Conservation (phyloP, 371 early-diverging fungal genomes). For the Syncephalastrum racemosum region DNA sequence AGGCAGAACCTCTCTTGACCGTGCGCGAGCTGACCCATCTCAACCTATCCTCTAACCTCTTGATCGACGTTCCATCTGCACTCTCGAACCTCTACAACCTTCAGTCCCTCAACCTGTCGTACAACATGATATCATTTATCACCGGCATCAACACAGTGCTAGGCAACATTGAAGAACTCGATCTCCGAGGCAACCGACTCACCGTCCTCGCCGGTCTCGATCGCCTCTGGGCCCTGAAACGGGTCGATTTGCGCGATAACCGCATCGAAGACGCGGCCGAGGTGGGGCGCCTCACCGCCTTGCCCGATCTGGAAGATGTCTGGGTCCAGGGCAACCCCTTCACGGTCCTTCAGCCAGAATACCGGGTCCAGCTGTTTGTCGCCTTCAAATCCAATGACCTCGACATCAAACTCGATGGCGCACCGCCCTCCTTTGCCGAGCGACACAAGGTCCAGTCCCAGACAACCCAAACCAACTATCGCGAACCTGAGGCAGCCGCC, state of each 20-base stretch:
- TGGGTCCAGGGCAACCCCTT: conserved; percentile 68
- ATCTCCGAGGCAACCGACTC: conserved; percentile 68
- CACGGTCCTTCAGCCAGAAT: conserved; percentile 51
- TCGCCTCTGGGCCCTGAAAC: conserved; percentile 70
- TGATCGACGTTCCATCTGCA: conserved; percentile 61
- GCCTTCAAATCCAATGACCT: conserved; percentile 47
- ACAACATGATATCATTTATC: conserved; percentile 65
- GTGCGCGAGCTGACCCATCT: conserved; percentile 55
- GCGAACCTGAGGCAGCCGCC: conserved; percentile 19
- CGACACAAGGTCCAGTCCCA: conserved; percentile 28
- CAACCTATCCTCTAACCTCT: conserved; percentile 64
- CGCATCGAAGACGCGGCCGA: conserved; percentile 60
- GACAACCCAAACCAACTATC: conserved; percentile 11
- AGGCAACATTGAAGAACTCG: conserved; percentile 65
- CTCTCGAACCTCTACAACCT: conserved; percentile 58
- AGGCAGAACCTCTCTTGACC: conserved; percentile 39
- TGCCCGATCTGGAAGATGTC: conserved; percentile 60
- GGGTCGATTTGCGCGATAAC: conserved; percentile 69
- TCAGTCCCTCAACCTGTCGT: conserved; percentile 58
- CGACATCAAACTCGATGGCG: conserved; percentile 58
- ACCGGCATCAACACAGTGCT: conserved; percentile 63
- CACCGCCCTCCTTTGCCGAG: conserved; percentile 54
- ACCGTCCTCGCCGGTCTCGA: conserved; percentile 64
- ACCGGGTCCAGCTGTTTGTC: conserved; percentile 58
- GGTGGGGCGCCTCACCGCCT: conserved; percentile 52